These are phyloP conservation scores for Penicillium thymicola DNA, from an alignment of 2,329 filamentous ascomycete species.

Conservation along the genomic window DNA sequence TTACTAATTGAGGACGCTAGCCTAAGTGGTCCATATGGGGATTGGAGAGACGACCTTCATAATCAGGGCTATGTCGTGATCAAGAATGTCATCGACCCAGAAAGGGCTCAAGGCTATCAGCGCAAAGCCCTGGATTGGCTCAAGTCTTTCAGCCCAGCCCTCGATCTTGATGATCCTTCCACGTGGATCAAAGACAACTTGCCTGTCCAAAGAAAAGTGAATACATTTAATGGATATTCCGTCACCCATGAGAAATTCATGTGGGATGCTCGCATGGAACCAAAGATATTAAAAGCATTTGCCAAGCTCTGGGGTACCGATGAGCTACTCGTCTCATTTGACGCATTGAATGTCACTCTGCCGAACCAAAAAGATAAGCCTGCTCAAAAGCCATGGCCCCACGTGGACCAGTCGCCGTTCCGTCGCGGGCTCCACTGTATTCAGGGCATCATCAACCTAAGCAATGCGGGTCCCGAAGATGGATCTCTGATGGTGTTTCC, in stretches of 20 bases:
- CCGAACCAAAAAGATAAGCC: constrained; percentile 12
- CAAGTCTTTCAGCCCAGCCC: constrained; percentile 10
- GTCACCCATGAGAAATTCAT: constrained; percentile 23
- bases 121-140: constrained; percentile 21
- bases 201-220: constrained; percentile 15
- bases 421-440: constrained; percentile 29
- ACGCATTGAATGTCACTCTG: constrained; percentile 19
- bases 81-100: constrained; percentile 15
- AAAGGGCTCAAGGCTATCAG: constrained; percentile 18
- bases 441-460: constrained; percentile 21
- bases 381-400: constrained; percentile 23
- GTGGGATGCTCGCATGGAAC: constrained; percentile 22
- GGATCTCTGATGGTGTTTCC: constrained; percentile 18
- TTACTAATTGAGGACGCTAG: not conserved
- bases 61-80: constrained; percentile 17
- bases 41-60: constrained; percentile 20
- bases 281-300: constrained; percentile 18
- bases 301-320: constrained; percentile 21
- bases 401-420: constrained; percentile 31
- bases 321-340: constrained; percentile 20
- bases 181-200: constrained; percentile 18
- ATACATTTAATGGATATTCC: constrained; percentile 17
- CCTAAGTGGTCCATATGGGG: constrained; percentile 4
- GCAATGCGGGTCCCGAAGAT: constrained; percentile 20
- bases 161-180: constrained; percentile 16